phyloP scores from a whole-genome alignment of 495 filamentous ascomycete genomes.

The Hypoxylon crocopeplum region DNA sequence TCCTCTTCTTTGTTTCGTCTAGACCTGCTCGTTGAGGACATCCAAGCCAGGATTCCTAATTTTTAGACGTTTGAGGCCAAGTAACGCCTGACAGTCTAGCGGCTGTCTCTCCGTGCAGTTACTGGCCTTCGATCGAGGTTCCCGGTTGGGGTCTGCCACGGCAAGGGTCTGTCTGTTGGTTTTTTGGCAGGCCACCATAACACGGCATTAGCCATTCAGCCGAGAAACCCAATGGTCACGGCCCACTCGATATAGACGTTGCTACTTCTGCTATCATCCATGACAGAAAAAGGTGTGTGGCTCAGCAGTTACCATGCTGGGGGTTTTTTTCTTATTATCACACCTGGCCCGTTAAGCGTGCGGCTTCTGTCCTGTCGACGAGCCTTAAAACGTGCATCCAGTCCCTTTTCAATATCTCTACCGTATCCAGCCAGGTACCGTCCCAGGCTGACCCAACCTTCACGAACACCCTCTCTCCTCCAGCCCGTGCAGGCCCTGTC shows the following conservation, averaged over 20 bases:
- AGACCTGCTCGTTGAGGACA: constrained; percentile 9
- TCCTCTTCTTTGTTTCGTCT: constrained; percentile 24
- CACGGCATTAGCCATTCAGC: constrained; percentile 64
- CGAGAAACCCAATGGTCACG: constrained; percentile 53
- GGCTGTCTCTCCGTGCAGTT: constrained; percentile 36
- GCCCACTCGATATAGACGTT: constrained; percentile 50
- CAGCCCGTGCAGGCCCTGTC: constrained; percentile 52
- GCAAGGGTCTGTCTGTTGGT: constrained; percentile 52
- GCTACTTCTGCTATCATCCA: constrained; percentile 44
- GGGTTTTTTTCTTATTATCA: constrained; percentile 44
- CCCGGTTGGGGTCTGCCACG: constrained; percentile 43
- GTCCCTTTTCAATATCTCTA: constrained; percentile 46
- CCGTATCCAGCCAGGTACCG: constrained; percentile 43
- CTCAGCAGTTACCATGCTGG: constrained; percentile 53
- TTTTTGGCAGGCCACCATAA: constrained; percentile 50
- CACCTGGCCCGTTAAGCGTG: constrained; percentile 48
- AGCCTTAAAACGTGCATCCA: constrained; percentile 47
- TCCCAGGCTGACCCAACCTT: constrained; percentile 44
- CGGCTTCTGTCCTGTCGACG: constrained; percentile 51
- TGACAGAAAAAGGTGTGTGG: constrained; percentile 53
- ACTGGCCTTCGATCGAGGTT: constrained; percentile 38
- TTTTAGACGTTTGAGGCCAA: constrained; percentile 17
- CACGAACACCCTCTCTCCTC: constrained; percentile 39
- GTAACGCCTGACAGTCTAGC: constrained; percentile 27
- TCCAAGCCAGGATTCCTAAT: constrained; percentile 6